Percentiles rank a stretch among this genome's conserved stretches.
Evolutionary conservation across 345 rosid genomes (phyloP).

Genomic region (Turnera subulata): DNA sequence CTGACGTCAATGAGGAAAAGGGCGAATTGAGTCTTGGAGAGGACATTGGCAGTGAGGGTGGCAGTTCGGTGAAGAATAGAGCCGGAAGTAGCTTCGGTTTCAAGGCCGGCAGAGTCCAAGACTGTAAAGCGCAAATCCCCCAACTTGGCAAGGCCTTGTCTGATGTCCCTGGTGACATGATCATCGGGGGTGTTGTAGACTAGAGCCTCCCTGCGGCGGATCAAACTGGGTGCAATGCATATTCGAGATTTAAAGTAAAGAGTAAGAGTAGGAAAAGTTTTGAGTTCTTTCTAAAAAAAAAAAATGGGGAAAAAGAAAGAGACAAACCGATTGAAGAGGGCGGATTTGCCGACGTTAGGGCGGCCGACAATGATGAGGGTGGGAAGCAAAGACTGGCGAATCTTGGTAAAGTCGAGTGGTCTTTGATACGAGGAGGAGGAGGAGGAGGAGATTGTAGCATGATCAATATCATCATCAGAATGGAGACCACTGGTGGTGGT

Average conservation of each 20-base stretch:
- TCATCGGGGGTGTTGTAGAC: conserved; percentile 13
- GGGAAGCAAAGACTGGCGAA: conserved; percentile 60
- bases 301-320: too few species aligned
- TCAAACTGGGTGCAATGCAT: too few species aligned
- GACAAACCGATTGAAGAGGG: conserved; percentile 87
- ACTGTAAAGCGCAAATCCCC: conserved; percentile 78
- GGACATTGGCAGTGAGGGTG: conserved; percentile 72
- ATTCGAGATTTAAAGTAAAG: too few species aligned
- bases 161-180: conserved; percentile 45
- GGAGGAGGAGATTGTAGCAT: too few species aligned
- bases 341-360: conserved; percentile 95
- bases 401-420: conserved; percentile 67
- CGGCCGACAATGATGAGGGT: conserved; percentile 84
- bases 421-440: conserved; percentile 33
- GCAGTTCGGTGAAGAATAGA: conserved; percentile 88
- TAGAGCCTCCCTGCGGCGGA: conserved; percentile 1
- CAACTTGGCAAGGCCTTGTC: conserved; percentile 92
- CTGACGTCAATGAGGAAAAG: conserved; percentile 73
- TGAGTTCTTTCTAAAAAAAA: too few species aligned
- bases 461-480: too few species aligned
- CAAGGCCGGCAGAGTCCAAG: conserved; percentile 94
- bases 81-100: too few species aligned
- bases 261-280: too few species aligned
- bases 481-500: too few species aligned
- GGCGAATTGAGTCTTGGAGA: conserved; percentile 75